Percentiles rank a stretch among this genome's conserved stretches.
Conservation (phyloP, 2,329 filamentous ascomycete species). For the Dothiorella sarmentorum region DNA sequence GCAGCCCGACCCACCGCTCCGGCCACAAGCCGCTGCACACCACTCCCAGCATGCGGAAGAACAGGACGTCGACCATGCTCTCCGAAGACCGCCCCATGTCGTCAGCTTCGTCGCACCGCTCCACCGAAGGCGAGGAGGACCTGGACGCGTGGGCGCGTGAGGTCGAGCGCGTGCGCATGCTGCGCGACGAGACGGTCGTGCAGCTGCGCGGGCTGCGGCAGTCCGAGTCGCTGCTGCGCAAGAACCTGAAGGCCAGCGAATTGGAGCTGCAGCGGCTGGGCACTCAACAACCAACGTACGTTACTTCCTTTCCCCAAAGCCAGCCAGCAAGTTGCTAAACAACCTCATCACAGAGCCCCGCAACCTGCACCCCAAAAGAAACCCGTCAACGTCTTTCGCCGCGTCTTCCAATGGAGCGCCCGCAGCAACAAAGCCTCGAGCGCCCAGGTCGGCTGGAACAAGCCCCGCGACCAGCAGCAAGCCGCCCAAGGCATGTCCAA, state of each 20-base stretch:
- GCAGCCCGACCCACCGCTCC: not conserved
- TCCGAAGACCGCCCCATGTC: not conserved
- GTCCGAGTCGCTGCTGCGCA: slow-evolving; percentile 30
- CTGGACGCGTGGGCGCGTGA: slow-evolving; percentile 32
- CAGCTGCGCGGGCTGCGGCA: slow-evolving; percentile 34
- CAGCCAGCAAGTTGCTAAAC: too few relatives aligned
- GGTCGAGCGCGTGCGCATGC: slow-evolving; percentile 33
- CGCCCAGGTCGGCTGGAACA: slow-evolving; percentile 7
- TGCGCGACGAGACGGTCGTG: slow-evolving; percentile 31
- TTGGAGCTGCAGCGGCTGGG: slow-evolving; percentile 31
- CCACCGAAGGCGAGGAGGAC: slow-evolving; percentile 22
- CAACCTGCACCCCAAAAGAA: not conserved
- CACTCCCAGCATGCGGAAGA: not conserved
- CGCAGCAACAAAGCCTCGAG: slow-evolving; percentile 1
- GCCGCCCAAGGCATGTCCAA: not conserved
- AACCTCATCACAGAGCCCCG: not conserved
- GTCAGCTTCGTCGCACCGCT: not conserved
- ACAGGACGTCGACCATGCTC: not conserved
- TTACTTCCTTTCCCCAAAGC: too few relatives aligned
- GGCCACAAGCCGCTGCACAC: slow-evolving; percentile 2
- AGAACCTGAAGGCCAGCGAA: slow-evolving; percentile 31
- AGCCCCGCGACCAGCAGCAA: not conserved
- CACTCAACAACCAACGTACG: slow-evolving; percentile 9
- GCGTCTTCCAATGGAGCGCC: slow-evolving; percentile 16
- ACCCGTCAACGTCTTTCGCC: slow-evolving; percentile 10